Evolutionary conservation across 1,284 basidiomycete species (phyloP), one percentile per base, ranked within the genome.

Genomic region (Caloboletus firmus): DNA sequence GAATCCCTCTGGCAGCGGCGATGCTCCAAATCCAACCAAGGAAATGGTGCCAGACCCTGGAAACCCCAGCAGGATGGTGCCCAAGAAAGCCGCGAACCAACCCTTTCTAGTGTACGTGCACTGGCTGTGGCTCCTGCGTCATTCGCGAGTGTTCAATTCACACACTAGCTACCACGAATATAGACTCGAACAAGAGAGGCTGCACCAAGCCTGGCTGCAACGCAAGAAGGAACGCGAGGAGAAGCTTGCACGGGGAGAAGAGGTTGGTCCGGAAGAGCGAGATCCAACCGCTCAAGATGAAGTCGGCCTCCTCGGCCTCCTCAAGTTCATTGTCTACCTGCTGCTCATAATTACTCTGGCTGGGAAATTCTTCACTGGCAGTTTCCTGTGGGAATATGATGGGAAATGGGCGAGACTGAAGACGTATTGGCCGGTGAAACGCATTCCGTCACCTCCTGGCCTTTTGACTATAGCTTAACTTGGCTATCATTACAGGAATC

Each of bases 321-420:
- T 91, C 64, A 89, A 88, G 67, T 85, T 89, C 66, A 60, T 91
- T 36, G 59, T 89, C 47, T 79, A 82, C 58, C 55, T 81, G 7
- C 47, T 84, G 24, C 62, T 88, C 47, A 72, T 83, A 56, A 60
- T 80, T 42, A 60, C 79, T 2, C 74, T 91, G 28, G 78, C 87
- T 7, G 87, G 91, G 45, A 87, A 89, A 67, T 91, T 93, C 72
- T 76, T 93, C 66, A 89, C 89, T 0, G 89, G 87, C 30, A 89
- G 85, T 64, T 91, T 83, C 68, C 69, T 84, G 18, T 94, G 90
- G 88, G 89, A 91, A 58, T 82, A 85, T 62, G 79, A 88, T 55
- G 79, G 77, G 55, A 81, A 80, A 62, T 83, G 80, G 81, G 65
- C 73, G 20, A 72, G 77, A 41, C 59, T 84, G 48, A 83, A 81